Base-by-base conservation (phyloP, 345 rosid species). In the Acer yangbiense region DNA sequence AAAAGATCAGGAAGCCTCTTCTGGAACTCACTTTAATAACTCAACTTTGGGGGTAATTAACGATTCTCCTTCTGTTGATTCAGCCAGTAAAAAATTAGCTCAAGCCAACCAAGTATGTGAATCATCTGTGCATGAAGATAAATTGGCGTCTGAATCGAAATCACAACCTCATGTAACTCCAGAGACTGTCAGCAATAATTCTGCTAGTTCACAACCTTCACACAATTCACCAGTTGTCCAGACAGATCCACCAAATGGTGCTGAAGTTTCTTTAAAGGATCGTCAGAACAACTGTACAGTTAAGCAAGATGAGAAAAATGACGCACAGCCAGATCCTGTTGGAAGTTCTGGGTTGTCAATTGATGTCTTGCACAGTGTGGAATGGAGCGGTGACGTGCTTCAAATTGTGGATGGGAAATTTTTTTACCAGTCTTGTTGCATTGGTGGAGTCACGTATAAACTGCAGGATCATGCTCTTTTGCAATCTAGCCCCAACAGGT, bases 391-490 rank as follows among this genome's bases (percentile, higher is more conserved):
- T 25, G 75, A 84, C 35, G 78, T 65, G 32, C 29, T 83, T 68
- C 80, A 83, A 70, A 71, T 76, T 73, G 76, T 68, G 50, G 90
- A 87, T 77, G 95, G 85, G 32, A 89, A 84, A 84, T 77, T 44
- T 25, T 84, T 78, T 77, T 92, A 88, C 67, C 73, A 65, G 78
- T 84, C 90, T 68, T 90, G 94, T 83, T 83, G 79, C 66, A 61
- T 89, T 73, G 77, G 67, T 77, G 96, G 94, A 71, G 81, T 78
- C 50, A 78, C 79, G 10, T 92, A 90, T 80, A 87, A 84, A 80
- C 72, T 90, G 85, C 83, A 85, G 57, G 88, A 90, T 85, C 87
- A 90, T 64, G 92, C 86, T 27, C 87, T 92, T 77, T 81, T 90
- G 76, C 85, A 65, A 67, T 85, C 81, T 57, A 76, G 81, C 77